A percentile compares a stretch with the other conserved stretches of the same genome.
phyloP scores from a whole-genome alignment of 192 early-diverging fungal genomes.

The Blastocladiella britannica region DNA sequence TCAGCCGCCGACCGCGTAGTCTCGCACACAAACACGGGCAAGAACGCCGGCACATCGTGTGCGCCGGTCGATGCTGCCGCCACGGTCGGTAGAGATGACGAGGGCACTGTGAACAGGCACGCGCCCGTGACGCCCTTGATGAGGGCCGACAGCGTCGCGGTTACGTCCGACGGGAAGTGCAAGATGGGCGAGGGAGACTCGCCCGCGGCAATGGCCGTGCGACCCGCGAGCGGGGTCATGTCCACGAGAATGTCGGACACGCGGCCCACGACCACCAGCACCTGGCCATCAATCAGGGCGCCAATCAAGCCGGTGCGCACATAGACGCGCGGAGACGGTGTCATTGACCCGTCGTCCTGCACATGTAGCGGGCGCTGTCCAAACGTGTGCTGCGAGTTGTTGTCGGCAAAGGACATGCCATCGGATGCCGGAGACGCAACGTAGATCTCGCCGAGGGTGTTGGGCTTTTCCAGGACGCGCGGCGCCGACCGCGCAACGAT shows the following conservation, averaged over 20 bases:
- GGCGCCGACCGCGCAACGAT: background rate
- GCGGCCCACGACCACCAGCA: background rate
- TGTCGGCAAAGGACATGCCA: background rate
- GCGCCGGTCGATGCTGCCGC: too few relatives aligned
- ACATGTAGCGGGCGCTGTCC: background rate
- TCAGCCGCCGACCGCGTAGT: constrained; percentile 1
- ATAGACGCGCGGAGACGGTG: constrained; percentile 4
- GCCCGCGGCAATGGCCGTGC: constrained; percentile 1
- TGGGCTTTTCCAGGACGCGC: background rate
- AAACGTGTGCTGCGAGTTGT: background rate
- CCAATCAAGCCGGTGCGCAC: constrained; percentile 12
- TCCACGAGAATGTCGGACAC: background rate
- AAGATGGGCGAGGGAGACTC: too few relatives aligned
- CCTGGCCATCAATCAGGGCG: background rate
- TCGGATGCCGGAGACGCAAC: background rate
- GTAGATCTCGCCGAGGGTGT: background rate
- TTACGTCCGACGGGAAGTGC: constrained; percentile 6
- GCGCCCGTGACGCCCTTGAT: constrained; percentile 7
- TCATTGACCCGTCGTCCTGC: background rate
- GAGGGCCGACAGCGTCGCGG: constrained; percentile 3
- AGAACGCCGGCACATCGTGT: background rate
- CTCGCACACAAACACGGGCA: constrained; percentile 12
- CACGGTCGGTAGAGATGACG: constrained; percentile 1
- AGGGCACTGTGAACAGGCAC: too few relatives aligned
- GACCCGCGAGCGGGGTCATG: background rate